Conservation (phyloP, 176 grass and related monocot genomes). For the Panicum miliaceum region DNA sequence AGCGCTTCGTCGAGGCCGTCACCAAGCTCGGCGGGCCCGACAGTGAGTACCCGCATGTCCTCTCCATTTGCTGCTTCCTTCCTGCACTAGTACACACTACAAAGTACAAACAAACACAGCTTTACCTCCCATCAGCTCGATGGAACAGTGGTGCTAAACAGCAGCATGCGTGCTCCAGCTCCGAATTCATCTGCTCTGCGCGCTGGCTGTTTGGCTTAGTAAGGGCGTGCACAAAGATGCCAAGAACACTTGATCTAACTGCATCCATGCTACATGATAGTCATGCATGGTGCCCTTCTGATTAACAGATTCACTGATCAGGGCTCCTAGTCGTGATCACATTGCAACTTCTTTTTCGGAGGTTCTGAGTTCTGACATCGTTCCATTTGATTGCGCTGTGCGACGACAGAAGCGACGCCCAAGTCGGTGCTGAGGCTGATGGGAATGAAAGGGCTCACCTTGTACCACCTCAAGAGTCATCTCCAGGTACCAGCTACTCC, state of each 20-base stretch:
- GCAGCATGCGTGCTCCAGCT: neutral
- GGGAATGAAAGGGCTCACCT: slow-evolving; percentile 89
- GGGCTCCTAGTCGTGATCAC: neutral
- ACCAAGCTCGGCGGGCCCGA: slow-evolving; percentile 93
- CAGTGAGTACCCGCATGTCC: slow-evolving; percentile 52
- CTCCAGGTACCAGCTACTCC: slow-evolving; percentile 66
- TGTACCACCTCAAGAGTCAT: slow-evolving; percentile 97
- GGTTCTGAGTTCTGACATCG: slow-evolving; percentile 19
- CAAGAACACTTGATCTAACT: neutral
- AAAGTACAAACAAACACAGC: too few species aligned
- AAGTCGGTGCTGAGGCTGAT: slow-evolving; percentile 95
- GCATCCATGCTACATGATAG: neutral
- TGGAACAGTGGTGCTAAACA: neutral
- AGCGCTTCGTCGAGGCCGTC: slow-evolving; percentile 95
- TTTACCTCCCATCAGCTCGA: neutral
- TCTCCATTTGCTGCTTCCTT: neutral
- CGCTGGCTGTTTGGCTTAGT: too few species aligned
- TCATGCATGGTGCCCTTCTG: neutral
- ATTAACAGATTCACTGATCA: neutral
- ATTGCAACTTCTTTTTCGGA: neutral
- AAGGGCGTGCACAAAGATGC: too few species aligned
- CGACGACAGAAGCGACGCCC: slow-evolving; percentile 78
- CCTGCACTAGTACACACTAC: neutral
- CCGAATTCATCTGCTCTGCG: neutral
- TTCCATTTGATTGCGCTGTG: slow-evolving; percentile 26